Percentiles rank a stretch among this genome's conserved stretches.
phyloP scores from a whole-genome alignment of 345 rosid species.

The Gossypium stocksii region DNA sequence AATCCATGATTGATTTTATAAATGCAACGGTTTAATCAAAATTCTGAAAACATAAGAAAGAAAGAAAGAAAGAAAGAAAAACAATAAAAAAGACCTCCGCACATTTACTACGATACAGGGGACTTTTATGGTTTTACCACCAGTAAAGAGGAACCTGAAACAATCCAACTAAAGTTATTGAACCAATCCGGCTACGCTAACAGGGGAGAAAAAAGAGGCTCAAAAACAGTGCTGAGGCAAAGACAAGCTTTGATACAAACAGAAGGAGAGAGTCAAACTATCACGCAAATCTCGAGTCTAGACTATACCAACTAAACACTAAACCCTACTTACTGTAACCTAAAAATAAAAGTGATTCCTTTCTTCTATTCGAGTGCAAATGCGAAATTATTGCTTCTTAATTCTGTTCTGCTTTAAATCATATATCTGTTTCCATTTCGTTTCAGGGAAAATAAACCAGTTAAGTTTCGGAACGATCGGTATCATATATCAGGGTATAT shows the following conservation, averaged over 20 bases:
- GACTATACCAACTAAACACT: neutral
- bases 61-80: neutral
- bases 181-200: neutral
- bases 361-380: neutral
- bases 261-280: neutral
- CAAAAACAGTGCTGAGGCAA: neutral
- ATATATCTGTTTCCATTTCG: neutral
- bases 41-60: neutral
- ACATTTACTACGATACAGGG: neutral
- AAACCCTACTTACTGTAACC: neutral
- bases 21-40: neutral
- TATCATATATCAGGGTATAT: neutral
- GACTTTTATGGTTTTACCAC: constrained; percentile 16
- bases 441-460: neutral
- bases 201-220: neutral
- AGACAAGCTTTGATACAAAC: neutral
- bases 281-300: neutral
- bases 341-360: neutral
- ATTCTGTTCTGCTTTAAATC: too few relatives aligned
- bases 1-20: neutral
- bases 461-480: neutral
- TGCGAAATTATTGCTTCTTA: too few relatives aligned
- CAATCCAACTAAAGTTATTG: neutral
- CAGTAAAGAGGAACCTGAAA: constrained; percentile 10
- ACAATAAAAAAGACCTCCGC: neutral